Percentiles rank a stretch among this genome's conserved stretches.
Conservation (phyloP, 225 moss, liverwort and hornwort species). For the Pseudoscleropodium purum region DNA sequence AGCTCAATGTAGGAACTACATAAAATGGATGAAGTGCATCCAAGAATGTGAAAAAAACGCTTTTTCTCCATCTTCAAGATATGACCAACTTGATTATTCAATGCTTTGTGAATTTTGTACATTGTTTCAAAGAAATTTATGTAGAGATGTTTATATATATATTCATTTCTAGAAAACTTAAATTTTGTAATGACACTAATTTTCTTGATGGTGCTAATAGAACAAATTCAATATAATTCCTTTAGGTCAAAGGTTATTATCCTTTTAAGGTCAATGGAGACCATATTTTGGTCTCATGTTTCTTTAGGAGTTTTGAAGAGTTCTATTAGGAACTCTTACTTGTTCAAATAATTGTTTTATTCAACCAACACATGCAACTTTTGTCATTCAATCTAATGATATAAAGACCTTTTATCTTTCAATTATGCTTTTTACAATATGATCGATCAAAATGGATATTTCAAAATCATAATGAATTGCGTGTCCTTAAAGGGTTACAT, state of each 20-base stretch:
- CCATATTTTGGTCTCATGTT: too few species aligned
- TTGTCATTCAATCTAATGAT: neutral
- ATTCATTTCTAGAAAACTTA: too few species aligned
- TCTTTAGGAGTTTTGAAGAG: too few species aligned
- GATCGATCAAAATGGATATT: neutral
- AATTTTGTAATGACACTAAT: too few species aligned
- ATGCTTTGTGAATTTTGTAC: neutral
- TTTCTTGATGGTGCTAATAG: too few species aligned
- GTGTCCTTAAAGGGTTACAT: neutral
- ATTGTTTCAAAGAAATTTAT: neutral
- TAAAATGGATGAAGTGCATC: neutral
- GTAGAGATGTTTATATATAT: too few species aligned
- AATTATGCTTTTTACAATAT: neutral
- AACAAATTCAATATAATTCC: too few species aligned
- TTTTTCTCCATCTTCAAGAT: neutral
- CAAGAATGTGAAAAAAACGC: neutral
- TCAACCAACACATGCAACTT: neutral
- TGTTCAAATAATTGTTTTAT: neutral
- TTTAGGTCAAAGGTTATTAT: too few species aligned
- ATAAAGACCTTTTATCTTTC: neutral
- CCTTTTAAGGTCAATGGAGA: too few species aligned
- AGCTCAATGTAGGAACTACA: neutral
- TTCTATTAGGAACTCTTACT: neutral
- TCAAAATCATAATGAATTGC: neutral
- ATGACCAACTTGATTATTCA: neutral